These are phyloP conservation scores for Cyclocybe cylindracea DNA, from an alignment of 768 basidiomycete species.

Conservation along the genomic window DNA sequence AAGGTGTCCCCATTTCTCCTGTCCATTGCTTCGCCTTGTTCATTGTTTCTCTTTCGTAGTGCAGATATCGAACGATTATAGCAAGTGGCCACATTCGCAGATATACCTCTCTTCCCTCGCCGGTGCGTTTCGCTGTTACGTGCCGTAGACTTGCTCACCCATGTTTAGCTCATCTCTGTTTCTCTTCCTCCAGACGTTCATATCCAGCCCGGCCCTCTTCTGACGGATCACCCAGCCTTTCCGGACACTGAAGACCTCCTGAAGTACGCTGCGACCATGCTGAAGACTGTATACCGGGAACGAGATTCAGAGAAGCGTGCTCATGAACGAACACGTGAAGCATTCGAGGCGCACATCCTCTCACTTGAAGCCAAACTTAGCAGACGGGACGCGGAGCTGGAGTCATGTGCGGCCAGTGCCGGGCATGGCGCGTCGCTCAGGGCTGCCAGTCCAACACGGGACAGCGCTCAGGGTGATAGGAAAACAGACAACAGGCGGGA, in stretches of 20 bases:
- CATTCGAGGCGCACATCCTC: conserved; percentile 41
- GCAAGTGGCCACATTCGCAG: conserved; percentile 45
- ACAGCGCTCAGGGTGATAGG: background rate
- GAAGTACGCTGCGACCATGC: conserved; percentile 45
- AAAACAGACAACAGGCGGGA: conserved; percentile 14
- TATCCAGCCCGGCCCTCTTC: background rate
- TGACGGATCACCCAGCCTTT: background rate
- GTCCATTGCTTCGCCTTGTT: background rate
- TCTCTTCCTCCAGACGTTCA: background rate
- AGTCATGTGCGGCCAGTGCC: conserved; percentile 23
- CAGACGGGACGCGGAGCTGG: conserved; percentile 57
- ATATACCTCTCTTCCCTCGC: conserved; percentile 41
- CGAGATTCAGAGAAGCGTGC: conserved; percentile 45
- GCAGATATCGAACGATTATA: conserved; percentile 44
- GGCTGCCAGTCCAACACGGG: background rate
- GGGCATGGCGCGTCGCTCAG: background rate
- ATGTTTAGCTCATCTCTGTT: too few species aligned
- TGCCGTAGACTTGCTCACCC: too few species aligned
- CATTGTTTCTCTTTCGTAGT: conserved; percentile 29
- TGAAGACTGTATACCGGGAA: conserved; percentile 41
- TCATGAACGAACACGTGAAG: conserved; percentile 39
- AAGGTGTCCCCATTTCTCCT: conserved; percentile 44
- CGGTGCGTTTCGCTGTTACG: conserved; percentile 34
- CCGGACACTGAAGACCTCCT: conserved; percentile 27
- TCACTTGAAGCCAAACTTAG: conserved; percentile 55